A percentile compares a stretch with the other conserved stretches of the same genome.
Evolutionary conservation across 805 yeast species (phyloP).

Genomic region (Lachancea lanzarotensis): DNA sequence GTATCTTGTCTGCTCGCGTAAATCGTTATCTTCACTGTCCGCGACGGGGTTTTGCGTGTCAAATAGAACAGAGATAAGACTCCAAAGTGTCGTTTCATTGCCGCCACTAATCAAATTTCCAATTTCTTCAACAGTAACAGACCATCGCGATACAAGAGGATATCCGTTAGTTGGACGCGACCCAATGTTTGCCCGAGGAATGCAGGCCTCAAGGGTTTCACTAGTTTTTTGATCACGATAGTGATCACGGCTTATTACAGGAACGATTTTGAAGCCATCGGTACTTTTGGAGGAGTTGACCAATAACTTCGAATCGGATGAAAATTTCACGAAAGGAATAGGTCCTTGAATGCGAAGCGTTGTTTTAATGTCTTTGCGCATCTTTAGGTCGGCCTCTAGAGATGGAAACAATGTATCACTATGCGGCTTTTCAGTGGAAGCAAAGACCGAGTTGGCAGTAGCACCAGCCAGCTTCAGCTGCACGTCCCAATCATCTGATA

Average conservation of each 20-base stretch:
- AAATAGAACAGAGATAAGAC: slow-evolving; percentile 58
- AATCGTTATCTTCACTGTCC: neutral
- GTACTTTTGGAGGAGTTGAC: slow-evolving; percentile 9
- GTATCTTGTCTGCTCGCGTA: slow-evolving; percentile 21
- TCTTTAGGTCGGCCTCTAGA: slow-evolving; percentile 32
- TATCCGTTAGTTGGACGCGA: slow-evolving; percentile 29
- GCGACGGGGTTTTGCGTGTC: slow-evolving; percentile 31
- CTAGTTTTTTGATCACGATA: slow-evolving; percentile 9
- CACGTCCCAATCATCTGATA: slow-evolving; percentile 55
- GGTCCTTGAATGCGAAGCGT: slow-evolving; percentile 11
- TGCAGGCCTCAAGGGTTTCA: slow-evolving; percentile 21
- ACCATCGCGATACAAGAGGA: slow-evolving; percentile 35
- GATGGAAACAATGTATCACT: slow-evolving; percentile 35
- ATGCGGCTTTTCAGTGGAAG: slow-evolving; percentile 11
- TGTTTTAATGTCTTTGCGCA: slow-evolving; percentile 23
- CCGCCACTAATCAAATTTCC: slow-evolving; percentile 13
- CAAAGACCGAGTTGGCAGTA: slow-evolving; percentile 29
- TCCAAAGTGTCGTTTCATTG: slow-evolving; percentile 38
- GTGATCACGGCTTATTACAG: too few relatives aligned
- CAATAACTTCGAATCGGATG: slow-evolving; percentile 15
- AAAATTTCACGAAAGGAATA: slow-evolving; percentile 17
- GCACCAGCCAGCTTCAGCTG: slow-evolving; percentile 50
- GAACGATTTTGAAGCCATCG: neutral
- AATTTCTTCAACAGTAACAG: slow-evolving; percentile 29
- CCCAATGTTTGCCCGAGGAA: slow-evolving; percentile 18